Evolutionary conservation across 83 land plant genomes (phyloP).

Genomic region (Larix sibirica): DNA sequence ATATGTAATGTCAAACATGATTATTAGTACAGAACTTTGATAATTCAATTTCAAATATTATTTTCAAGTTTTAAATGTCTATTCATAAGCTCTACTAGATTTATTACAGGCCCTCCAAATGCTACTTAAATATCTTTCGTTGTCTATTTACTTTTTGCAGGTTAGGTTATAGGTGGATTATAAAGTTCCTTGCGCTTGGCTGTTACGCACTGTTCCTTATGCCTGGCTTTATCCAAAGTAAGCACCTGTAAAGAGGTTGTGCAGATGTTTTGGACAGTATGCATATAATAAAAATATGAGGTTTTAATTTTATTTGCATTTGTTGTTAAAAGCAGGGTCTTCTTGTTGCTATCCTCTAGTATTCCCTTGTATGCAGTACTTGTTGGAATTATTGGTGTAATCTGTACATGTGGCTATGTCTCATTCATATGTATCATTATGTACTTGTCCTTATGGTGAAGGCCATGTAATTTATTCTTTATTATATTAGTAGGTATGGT

Average conservation of each 20-base stretch:
- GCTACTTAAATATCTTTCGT: background rate
- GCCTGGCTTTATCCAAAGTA: slow-evolving; percentile 94
- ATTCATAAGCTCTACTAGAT: background rate
- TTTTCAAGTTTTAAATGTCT: background rate
- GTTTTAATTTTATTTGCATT: no score
- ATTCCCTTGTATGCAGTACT: no score
- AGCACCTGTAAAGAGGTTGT: background rate
- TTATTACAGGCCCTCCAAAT: background rate
- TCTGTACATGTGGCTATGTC: no score
- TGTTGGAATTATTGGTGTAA: no score
- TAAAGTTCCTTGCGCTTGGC: slow-evolving; percentile 70
- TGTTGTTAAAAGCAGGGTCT: no score
- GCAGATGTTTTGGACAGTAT: background rate
- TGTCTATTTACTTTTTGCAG: slow-evolving; percentile 43
- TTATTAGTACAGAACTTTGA: background rate
- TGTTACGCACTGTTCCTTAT: slow-evolving; percentile 77
- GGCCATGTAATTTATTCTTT: no score
- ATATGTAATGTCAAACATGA: background rate
- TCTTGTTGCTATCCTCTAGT: no score
- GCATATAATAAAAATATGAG: no score
- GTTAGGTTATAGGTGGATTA: slow-evolving; percentile 90
- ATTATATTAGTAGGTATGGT: no score
- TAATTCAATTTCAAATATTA: background rate
- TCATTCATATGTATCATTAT: no score
- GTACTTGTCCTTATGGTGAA: no score